Percentiles rank a stretch among this genome's conserved stretches.
Conservation (phyloP, 495 filamentous ascomycete genomes). For the Aspergillus olivimuriae region DNA sequence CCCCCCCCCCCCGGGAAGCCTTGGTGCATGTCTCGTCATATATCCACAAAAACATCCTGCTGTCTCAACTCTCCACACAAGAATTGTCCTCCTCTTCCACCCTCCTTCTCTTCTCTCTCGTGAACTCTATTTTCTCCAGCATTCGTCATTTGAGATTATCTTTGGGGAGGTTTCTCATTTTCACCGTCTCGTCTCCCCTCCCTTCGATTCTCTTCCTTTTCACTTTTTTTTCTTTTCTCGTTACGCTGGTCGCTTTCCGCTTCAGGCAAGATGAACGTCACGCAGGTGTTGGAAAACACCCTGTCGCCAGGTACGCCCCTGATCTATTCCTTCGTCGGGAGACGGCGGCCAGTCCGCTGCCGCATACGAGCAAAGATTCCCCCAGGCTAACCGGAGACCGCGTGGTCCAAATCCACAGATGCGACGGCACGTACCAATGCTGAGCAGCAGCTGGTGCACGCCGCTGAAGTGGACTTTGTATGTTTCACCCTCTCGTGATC, state of each 20-base stretch:
- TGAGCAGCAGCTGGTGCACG: slow-evolving; percentile 88
- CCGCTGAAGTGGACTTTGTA: slow-evolving; percentile 92
- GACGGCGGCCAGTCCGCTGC: background rate
- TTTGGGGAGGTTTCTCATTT: background rate
- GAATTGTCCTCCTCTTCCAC: slow-evolving; percentile 15
- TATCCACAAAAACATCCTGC: slow-evolving; percentile 36
- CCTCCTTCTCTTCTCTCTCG: slow-evolving; percentile 4
- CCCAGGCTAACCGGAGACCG: no score
- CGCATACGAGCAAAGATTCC: no score
- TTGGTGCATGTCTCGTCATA: slow-evolving; percentile 38
- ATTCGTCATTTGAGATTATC: slow-evolving; percentile 9
- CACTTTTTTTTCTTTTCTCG: slow-evolving; percentile 22
- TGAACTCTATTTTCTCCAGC: slow-evolving; percentile 4
- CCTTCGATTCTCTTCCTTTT: slow-evolving; percentile 25
- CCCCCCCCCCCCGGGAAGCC: slow-evolving; percentile 22
- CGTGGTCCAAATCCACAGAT: slow-evolving; percentile 52
- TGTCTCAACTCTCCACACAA: slow-evolving; percentile 20
- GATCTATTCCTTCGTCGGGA: background rate
- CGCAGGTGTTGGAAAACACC: slow-evolving; percentile 84
- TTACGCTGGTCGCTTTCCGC: slow-evolving; percentile 20
- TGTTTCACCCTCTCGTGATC: slow-evolving; percentile 37
- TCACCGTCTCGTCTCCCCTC: slow-evolving; percentile 11
- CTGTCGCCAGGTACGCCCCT: slow-evolving; percentile 72
- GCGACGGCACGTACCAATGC: slow-evolving; percentile 79
- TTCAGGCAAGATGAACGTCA: slow-evolving; percentile 62